phyloP scores from a whole-genome alignment of 108 stramenopile species.

The Nannochloropsis granulata region DNA sequence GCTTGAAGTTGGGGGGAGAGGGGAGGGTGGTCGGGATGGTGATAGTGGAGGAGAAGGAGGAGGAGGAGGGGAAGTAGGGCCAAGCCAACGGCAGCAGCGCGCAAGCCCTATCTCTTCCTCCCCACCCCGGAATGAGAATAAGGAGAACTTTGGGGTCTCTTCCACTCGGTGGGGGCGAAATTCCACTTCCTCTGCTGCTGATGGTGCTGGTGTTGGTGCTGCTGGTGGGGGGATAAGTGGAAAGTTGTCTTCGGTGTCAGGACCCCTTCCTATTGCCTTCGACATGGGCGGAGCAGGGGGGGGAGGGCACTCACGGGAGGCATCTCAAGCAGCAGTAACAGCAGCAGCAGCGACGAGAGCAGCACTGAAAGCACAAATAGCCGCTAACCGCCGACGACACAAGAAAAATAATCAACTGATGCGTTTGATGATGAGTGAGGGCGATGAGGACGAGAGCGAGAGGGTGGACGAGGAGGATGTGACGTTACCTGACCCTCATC shows the following conservation, averaged over 20 bases:
- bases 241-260: too few relatives aligned
- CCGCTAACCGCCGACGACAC: background rate
- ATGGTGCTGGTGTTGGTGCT: too few relatives aligned
- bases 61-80: background rate
- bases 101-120: background rate
- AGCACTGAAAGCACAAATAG: too few relatives aligned
- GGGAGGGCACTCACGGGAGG: too few relatives aligned
- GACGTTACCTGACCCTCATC: too few relatives aligned
- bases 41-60: too few relatives aligned
- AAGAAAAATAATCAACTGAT: background rate
- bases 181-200: background rate
- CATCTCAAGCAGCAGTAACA: too few relatives aligned
- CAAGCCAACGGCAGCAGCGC: background rate
- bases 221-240: too few relatives aligned
- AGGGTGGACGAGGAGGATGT: background rate
- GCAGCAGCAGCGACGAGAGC: too few relatives aligned
- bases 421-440: background rate
- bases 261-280: too few relatives aligned
- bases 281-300: too few relatives aligned
- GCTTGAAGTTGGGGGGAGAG: background rate
- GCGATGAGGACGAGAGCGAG: background rate
- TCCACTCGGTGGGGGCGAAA: background rate
- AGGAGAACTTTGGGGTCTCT: background rate
- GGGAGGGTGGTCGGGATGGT: too few relatives aligned
- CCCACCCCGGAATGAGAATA: background rate